Base-by-base conservation (phyloP, 345 rosid genomes). In the Mangifera indica region DNA sequence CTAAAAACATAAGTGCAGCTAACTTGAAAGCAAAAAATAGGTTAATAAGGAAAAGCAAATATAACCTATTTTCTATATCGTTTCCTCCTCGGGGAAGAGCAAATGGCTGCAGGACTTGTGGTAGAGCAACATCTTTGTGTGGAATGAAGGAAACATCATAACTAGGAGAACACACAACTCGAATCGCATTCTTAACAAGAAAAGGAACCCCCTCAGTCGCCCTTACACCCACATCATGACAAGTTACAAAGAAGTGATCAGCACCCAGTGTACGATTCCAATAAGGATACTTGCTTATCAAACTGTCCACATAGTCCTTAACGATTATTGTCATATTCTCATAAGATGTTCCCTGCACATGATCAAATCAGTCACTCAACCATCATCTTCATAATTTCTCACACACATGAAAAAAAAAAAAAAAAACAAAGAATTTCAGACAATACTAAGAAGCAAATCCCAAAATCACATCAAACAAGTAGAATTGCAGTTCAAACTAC, bases 181-280 rank as follows among this genome's bases (percentile, higher is more conserved):
- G 86, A 80, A 95, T 89, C 0, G 98, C 87, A 79, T 95, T 95
- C 87, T 95, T 95, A 61, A 95, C 79, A 17, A 95, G 87, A 70
- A 87, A 78, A 0, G 94, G 84, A 71, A 89, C 84, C 20, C 92
- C 99, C 42, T 93, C 97, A 9, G 94, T 91, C 20, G 99, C 97
- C 77, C 96, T 89, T 53, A 89, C 97, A 65, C 98, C 99, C 44
- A 92, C 96, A 76, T 93, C 97, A 70, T 95, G 98, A 75, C 99
- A 95, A 10, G 98, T 95, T 26, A 92, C 97, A 67, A 95, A 95
- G 81, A 95, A 95, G 74, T 95, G 99, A 88, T 95, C 99, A 10
- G 94, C 94, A 44, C 99, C 99, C 9, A 95, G 80, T 0, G 99
- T 95, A 77, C 97, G 86, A 72, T 95, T 95, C 99, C 98, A 95